A percentile compares a stretch with the other conserved stretches of the same genome.
These are phyloP conservation scores for Magnolia sinica DNA, from an alignment of 164 flowering plant genomes.

Conservation along the genomic window DNA sequence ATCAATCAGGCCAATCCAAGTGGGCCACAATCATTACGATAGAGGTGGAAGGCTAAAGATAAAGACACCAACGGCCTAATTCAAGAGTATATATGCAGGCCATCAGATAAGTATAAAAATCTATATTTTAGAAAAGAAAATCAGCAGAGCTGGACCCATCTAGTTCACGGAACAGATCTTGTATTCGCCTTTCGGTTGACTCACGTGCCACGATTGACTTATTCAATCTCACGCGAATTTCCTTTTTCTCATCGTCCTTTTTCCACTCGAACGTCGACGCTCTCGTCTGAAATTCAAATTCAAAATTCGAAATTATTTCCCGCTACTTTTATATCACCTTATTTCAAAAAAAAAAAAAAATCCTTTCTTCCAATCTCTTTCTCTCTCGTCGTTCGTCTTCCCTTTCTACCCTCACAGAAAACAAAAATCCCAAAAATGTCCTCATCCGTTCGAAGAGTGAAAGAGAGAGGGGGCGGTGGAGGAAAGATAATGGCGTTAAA, in stretches of 20 bases:
- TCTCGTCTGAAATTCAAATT: slow-evolving; percentile 1
- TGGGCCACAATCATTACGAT: too few species aligned
- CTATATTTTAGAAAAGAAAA: too few species aligned
- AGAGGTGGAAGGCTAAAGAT: too few species aligned
- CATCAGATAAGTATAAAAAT: too few species aligned
- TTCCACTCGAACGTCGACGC: neutral
- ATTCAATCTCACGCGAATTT: neutral
- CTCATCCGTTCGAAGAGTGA: slow-evolving; percentile 51
- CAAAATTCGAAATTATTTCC: slow-evolving; percentile 5
- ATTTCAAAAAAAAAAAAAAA: neutral
- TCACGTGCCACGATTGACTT: neutral
- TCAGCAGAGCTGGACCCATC: too few species aligned
- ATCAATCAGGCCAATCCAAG: too few species aligned
- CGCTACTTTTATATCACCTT: neutral
- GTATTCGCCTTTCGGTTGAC: too few species aligned
- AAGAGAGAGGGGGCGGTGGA: slow-evolving; percentile 44
- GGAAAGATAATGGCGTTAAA: slow-evolving; percentile 28
- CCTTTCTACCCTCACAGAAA: neutral
- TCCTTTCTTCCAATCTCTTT: neutral
- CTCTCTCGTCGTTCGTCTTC: neutral
- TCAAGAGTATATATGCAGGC: too few species aligned
- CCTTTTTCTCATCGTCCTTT: neutral
- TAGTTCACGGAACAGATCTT: too few species aligned
- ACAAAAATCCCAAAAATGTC: neutral
- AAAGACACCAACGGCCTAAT: too few species aligned